These are phyloP conservation scores for Penicillium robsamsonii DNA, from an alignment of 495 filamentous ascomycete species.

Conservation along the genomic window DNA sequence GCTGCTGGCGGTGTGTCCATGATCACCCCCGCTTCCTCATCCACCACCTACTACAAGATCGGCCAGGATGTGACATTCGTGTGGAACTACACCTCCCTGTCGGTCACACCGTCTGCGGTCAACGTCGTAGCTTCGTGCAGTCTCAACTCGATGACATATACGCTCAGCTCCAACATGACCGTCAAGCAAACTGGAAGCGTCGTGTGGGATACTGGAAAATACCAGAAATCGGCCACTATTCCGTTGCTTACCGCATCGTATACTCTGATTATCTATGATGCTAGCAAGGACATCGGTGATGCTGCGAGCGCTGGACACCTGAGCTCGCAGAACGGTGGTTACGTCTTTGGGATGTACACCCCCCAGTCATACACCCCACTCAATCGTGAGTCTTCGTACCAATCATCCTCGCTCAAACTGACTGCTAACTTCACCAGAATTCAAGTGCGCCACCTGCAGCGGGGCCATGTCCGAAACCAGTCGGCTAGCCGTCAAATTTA, in stretches of 20 bases:
- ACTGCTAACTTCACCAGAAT: slow-evolving; percentile 43
- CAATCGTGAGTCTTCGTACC: slow-evolving; percentile 45
- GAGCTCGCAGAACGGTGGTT: slow-evolving; percentile 55
- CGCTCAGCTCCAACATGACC: slow-evolving; percentile 63
- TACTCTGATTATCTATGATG: slow-evolving; percentile 81
- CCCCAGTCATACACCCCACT: slow-evolving; percentile 63
- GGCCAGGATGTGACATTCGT: slow-evolving; percentile 79
- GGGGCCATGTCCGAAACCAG: slow-evolving; percentile 64
- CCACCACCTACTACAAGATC: slow-evolving; percentile 81
- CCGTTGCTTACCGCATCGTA: slow-evolving; percentile 73
- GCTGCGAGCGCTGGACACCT: slow-evolving; percentile 71
- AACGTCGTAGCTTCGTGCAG: slow-evolving; percentile 82
- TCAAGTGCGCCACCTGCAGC: slow-evolving; percentile 68
- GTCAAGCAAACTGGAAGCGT: slow-evolving; percentile 55
- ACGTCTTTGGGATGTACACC: slow-evolving; percentile 80
- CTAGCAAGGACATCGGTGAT: slow-evolving; percentile 59
- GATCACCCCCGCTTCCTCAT: slow-evolving; percentile 65
- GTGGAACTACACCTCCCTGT: slow-evolving; percentile 94
- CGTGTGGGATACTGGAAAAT: slow-evolving; percentile 78
- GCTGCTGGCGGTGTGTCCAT: slow-evolving; percentile 76
- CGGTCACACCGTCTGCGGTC: slow-evolving; percentile 70
- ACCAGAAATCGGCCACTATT: slow-evolving; percentile 58
- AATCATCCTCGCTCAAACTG: neutral
- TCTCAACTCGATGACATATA: slow-evolving; percentile 61
- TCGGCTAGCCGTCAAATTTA: slow-evolving; percentile 64